phyloP scores from a whole-genome alignment of 306 rosid genomes.

The Prunus campanulata region DNA sequence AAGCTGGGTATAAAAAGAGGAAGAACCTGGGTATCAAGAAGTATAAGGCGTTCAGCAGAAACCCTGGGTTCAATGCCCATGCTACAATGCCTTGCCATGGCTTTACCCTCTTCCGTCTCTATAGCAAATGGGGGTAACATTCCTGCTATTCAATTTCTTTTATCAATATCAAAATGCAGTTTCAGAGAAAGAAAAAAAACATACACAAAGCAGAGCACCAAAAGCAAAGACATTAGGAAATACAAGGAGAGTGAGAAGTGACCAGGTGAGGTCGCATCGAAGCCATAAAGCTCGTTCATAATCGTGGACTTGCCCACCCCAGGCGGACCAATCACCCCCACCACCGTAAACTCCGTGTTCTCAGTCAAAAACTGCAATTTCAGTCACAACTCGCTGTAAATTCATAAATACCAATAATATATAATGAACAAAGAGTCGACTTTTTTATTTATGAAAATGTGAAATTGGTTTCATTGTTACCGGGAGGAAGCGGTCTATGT shows the following conservation, averaged over 20 bases:
- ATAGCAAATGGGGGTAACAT: conserved; percentile 74
- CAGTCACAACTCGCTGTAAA: neutral
- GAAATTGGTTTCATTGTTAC: conserved; percentile 21
- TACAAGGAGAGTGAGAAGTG: conserved; percentile 13
- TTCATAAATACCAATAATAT: neutral
- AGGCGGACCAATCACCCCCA: conserved; percentile 85
- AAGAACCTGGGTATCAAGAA: conserved; percentile 83
- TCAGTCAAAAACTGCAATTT: conserved; percentile 78
- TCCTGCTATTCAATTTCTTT: conserved; percentile 34
- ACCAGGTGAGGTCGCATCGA: conserved; percentile 78
- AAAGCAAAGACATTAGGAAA: neutral
- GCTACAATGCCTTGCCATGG: conserved; percentile 81
- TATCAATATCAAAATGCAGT: neutral
- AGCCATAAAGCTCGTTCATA: conserved; percentile 86
- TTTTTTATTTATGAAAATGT: neutral
- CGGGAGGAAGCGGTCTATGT: conserved; percentile 89
- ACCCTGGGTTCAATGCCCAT: conserved; percentile 86
- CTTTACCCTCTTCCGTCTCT: conserved; percentile 67
- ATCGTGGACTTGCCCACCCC: conserved; percentile 88
- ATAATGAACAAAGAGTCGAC: neutral
- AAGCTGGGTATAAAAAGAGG: neutral
- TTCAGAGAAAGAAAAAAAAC: no score
- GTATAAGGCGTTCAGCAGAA: conserved; percentile 77
- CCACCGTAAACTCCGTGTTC: conserved; percentile 75
- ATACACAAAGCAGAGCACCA: neutral